Base-by-base conservation (phyloP, 345 rosid genomes). In the Eucalyptus cladocalyx region DNA sequence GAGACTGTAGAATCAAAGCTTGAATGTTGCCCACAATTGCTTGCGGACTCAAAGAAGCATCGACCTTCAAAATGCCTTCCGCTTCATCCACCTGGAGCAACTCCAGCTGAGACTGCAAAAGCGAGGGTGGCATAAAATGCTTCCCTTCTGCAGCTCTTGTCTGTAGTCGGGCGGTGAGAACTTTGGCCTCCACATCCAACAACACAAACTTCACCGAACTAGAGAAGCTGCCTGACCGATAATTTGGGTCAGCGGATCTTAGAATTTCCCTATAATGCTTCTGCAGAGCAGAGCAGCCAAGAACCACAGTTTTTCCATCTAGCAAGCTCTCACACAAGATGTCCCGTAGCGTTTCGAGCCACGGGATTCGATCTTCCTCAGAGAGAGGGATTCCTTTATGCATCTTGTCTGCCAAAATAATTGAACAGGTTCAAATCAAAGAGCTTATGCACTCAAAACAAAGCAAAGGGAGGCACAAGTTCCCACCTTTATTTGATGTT, bases 51-150 rank as follows among this genome's bases (percentile, higher is more conserved):
- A 91, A 67, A 87, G 93, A 86, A n/a, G 93, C 96, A 90, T 95
- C 95, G 30, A 98, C 91, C 89, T 93, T 95, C 34, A 87, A 87
- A 45, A 98, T 93, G 69, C 92, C 91, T 91, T 97, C 98, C 14
- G 62, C 93, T 42, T 95, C 95, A 90, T 96, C 97, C 26, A 94
- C 92, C 89, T 93, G 93, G 80, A 97, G 96, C 92, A 94, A 87
- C 85, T 98, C 99, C 87, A 98, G 87, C 88, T 97, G 98, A 45
- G 99, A 97, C 62, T 94, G 95, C 90, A 98, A 91, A 89, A 97
- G 96, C n/a, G 93, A 88, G 14, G 91, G 88, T 4, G 99, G 95
- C 98, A 98, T 98, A 92, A 96, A 98, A 92, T 96, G 98, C 62
- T 93, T 92, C 90, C 95, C 97, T 86, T 94, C 91, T 1, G 95